Conservation (phyloP, 2,329 filamentous ascomycete species). For the Amesomyces nigricolor region DNA sequence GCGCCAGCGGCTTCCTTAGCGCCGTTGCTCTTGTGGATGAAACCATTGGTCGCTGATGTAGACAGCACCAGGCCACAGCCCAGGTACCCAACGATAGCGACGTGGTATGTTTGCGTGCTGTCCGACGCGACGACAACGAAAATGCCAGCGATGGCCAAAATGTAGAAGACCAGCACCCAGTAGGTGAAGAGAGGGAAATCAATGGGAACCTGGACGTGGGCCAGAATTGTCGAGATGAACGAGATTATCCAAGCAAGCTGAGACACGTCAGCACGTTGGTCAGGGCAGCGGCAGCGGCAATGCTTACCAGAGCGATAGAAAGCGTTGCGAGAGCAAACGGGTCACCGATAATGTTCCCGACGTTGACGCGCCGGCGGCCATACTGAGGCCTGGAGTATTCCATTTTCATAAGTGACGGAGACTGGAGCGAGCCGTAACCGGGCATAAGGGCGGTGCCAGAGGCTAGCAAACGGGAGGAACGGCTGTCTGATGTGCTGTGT, state of each 20-base stretch:
- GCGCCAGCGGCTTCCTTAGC: constrained; percentile 82
- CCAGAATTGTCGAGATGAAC: constrained; percentile 79
- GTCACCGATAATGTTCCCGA: constrained; percentile 90
- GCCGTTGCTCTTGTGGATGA: constrained; percentile 70
- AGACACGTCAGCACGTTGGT: constrained; percentile 9
- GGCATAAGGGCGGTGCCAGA: constrained; percentile 53
- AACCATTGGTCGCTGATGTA: constrained; percentile 76
- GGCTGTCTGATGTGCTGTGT: constrained; percentile 7
- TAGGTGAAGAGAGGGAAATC: constrained; percentile 81
- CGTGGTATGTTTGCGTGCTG: constrained; percentile 79
- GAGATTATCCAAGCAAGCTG: constrained; percentile 94
- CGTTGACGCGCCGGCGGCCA: constrained; percentile 57
- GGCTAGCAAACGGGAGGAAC: constrained; percentile 6
- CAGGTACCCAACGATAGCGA: constrained; percentile 85
- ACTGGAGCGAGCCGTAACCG: constrained; percentile 65
- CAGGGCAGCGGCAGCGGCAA: background rate
- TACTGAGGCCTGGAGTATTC: constrained; percentile 59
- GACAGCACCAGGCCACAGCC: constrained; percentile 77
- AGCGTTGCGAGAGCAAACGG: constrained; percentile 93
- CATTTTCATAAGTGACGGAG: constrained; percentile 76
- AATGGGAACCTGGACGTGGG: constrained; percentile 46
- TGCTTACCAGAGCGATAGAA: constrained; percentile 80
- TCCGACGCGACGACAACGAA: constrained; percentile 80
- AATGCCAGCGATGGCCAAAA: constrained; percentile 75
- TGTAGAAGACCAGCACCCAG: constrained; percentile 84